These are phyloP conservation scores for Prunus salicina DNA, from an alignment of 306 rosid species.

Conservation along the genomic window DNA sequence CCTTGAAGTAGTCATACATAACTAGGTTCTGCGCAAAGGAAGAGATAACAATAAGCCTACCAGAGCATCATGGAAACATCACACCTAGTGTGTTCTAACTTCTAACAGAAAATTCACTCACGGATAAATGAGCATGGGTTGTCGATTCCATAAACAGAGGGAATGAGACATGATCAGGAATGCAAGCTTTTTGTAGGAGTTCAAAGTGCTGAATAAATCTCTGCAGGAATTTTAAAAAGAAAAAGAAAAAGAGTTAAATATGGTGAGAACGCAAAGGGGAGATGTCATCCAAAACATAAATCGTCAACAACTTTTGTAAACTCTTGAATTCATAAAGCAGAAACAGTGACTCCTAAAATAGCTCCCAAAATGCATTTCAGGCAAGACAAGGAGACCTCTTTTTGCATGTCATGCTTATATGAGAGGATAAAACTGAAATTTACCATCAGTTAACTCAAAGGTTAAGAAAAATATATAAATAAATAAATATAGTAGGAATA, in stretches of 20 bases:
- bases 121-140: conserved; percentile 49
- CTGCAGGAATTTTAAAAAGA: conserved; percentile 32
- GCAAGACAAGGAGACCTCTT: not conserved
- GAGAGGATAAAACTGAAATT: not conserved
- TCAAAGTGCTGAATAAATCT: conserved; percentile 92
- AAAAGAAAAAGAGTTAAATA: not conserved
- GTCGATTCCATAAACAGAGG: conserved; percentile 60
- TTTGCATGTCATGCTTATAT: not conserved
- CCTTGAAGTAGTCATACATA: conserved; percentile 79
- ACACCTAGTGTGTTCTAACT: not conserved
- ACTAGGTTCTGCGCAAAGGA: conserved; percentile 52
- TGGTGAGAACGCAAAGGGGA: not conserved
- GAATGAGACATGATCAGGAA: conserved; percentile 72
- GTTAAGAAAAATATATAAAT: not conserved
- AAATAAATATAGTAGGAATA: not conserved
- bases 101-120: conserved; percentile 37
- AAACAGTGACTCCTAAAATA: not conserved
- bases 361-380: not conserved
- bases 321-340: not conserved
- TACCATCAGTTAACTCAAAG: not conserved
- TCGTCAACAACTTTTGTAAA: not conserved
- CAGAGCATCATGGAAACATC: not conserved
- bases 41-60: conserved; percentile 9
- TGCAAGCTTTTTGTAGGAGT: conserved; percentile 80
- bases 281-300: not conserved